Conservation (phyloP, 805 yeast species). For the Grigorovia humatica region DNA sequence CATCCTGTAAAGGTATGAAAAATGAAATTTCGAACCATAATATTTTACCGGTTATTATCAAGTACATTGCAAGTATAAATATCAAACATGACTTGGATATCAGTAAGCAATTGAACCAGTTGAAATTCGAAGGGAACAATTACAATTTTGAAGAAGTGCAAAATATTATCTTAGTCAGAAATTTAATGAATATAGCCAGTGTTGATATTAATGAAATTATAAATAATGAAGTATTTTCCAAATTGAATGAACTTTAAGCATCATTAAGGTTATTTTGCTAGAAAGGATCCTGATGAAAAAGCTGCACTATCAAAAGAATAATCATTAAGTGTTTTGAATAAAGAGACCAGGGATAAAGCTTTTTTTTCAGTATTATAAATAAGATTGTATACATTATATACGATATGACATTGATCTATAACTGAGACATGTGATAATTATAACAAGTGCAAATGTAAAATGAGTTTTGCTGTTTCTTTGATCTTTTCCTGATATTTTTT, state of each 20-base stretch:
- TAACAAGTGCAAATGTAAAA: too few species aligned
- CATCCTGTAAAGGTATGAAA: background rate
- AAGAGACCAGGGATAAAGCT: too few species aligned
- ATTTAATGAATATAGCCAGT: background rate
- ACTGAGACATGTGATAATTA: too few species aligned
- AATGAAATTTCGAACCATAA: background rate
- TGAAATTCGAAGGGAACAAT: background rate
- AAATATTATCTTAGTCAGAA: too few species aligned
- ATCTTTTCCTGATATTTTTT: too few species aligned
- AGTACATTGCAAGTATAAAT: background rate
- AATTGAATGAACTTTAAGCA: background rate
- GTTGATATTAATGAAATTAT: background rate
- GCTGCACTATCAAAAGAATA: too few species aligned
- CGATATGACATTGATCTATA: too few species aligned
- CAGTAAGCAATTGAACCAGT: background rate
- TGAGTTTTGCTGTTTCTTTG: too few species aligned
- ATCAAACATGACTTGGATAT: background rate
- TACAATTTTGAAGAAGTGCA: background rate
- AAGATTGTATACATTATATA: too few species aligned
- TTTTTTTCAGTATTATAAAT: too few species aligned
- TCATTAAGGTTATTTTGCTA: background rate
- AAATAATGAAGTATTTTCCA: background rate
- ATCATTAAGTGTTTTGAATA: too few species aligned
- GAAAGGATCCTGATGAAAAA: background rate
- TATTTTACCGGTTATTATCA: background rate